Conservation (phyloP, 2,329 filamentous ascomycete genomes). For the Escovopsis weberi region DNA sequence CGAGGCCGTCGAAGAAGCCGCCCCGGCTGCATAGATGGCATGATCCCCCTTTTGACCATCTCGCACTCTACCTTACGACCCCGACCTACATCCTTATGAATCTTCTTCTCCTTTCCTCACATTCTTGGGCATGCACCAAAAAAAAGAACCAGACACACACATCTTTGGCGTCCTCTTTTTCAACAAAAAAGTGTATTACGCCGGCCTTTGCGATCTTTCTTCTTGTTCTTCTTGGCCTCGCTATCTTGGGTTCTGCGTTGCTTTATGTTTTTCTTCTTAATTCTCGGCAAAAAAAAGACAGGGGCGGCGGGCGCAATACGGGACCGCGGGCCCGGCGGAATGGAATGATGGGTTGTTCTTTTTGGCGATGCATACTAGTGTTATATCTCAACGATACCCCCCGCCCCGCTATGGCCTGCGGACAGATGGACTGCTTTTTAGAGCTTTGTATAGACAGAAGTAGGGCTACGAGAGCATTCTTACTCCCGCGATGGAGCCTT, state of each 20-base stretch:
- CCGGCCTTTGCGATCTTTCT: conserved; percentile 9
- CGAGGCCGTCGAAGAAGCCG: conserved; percentile 43
- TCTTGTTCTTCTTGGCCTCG: too few species aligned
- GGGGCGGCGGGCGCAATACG: not conserved
- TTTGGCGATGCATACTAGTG: conserved; percentile 17
- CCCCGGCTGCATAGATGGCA: conserved; percentile 1
- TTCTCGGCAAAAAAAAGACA: too few species aligned
- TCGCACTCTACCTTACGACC: too few species aligned
- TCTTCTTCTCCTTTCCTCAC: too few species aligned
- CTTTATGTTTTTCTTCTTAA: conserved; percentile 5
- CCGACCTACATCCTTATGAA: too few species aligned
- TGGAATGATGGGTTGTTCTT: conserved; percentile 5
- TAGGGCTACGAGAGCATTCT: too few species aligned
- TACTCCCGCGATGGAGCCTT: too few species aligned
- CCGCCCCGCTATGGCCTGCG: conserved; percentile 7
- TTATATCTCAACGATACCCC: conserved; percentile 27
- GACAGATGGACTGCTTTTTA: conserved; percentile 2
- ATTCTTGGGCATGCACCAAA: too few species aligned
- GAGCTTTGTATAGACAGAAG: too few species aligned
- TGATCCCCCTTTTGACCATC: too few species aligned
- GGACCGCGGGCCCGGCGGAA: not conserved
- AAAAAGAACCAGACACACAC: too few species aligned
- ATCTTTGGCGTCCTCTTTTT: conserved; percentile 20
- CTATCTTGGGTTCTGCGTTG: not conserved
- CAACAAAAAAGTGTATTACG: conserved; percentile 25